phyloP scores from a whole-genome alignment of 2,329 filamentous ascomycete species.

The Leptographium galeiforme region DNA sequence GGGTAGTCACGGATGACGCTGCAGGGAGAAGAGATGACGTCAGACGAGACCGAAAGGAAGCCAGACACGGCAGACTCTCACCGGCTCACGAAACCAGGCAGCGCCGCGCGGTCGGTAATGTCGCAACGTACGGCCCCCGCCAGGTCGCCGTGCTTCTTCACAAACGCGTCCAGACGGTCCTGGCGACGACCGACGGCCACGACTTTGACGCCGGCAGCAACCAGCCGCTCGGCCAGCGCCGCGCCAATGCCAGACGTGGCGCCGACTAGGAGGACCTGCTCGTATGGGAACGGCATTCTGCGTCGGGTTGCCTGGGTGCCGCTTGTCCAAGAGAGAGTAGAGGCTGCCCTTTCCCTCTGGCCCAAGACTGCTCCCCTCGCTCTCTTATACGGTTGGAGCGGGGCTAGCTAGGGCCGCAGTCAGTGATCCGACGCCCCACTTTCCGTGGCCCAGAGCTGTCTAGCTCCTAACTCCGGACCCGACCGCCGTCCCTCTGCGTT shows the following conservation, averaged over 20 bases:
- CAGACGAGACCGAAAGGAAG: neutral
- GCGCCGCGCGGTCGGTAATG: slow-evolving; percentile 26
- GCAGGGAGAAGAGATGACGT: neutral
- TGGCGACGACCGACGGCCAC: slow-evolving; percentile 39
- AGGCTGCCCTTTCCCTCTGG: no score
- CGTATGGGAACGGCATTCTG: slow-evolving; percentile 40
- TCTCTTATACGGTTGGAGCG: no score
- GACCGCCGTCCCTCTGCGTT: no score
- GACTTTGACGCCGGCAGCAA: slow-evolving; percentile 34
- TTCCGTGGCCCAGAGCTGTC: no score
- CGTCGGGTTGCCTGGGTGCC: no score
- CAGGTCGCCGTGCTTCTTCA: slow-evolving; percentile 28
- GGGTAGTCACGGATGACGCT: slow-evolving; percentile 16
- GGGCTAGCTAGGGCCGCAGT: no score
- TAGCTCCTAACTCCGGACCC: no score
- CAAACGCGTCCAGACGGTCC: slow-evolving; percentile 34
- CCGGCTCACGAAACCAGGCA: slow-evolving; percentile 26
- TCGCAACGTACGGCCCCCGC: slow-evolving; percentile 29
- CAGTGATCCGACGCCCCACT: no score
- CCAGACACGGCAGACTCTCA: no score
- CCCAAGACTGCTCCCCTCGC: no score
- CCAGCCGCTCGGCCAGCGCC: slow-evolving; percentile 26
- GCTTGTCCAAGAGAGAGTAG: no score
- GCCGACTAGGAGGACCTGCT: slow-evolving; percentile 38
- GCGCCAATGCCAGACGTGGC: slow-evolving; percentile 40